These are phyloP conservation scores for Allantophomopsis lycopodina DNA, from an alignment of 2,329 filamentous ascomycete species.

Conservation along the genomic window DNA sequence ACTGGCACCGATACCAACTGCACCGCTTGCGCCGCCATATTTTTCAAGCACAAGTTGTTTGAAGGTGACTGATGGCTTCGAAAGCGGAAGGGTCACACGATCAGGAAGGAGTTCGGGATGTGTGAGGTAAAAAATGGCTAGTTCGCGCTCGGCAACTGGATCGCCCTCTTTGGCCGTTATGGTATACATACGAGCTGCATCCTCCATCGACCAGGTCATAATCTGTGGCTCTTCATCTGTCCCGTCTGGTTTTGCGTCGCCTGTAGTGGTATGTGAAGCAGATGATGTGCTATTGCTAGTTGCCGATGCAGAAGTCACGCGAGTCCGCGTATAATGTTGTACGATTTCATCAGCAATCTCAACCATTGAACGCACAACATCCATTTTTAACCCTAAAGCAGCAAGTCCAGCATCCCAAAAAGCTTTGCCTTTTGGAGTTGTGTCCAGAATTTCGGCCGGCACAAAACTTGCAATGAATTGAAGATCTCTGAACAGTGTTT, in stretches of 20 bases:
- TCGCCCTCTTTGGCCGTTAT: conserved; percentile 91
- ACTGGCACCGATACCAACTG: conserved; percentile 11
- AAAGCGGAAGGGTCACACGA: conserved; percentile 70
- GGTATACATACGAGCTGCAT: conserved; percentile 80
- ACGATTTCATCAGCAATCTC: conserved; percentile 59
- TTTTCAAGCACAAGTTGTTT: conserved; percentile 74
- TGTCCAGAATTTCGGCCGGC: conserved; percentile 43
- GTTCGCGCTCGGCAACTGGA: conserved; percentile 77
- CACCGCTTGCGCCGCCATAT: conserved; percentile 30
- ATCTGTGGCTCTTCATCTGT: conserved; percentile 12
- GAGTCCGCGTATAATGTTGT: conserved; percentile 50
- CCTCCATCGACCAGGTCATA: conserved; percentile 56
- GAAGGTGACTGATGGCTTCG: conserved; percentile 78
- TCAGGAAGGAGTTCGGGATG: conserved; percentile 72
- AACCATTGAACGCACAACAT: conserved; percentile 60
- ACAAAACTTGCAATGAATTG: conserved; percentile 57
- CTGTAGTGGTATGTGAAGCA: conserved; percentile 3
- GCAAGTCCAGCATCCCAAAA: conserved; percentile 77
- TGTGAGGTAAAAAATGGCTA: conserved; percentile 86
- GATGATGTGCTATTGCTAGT: conserved; percentile 35
- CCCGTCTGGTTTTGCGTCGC: conserved; percentile 1
- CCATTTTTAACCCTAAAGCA: conserved; percentile 77
- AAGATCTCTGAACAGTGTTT: conserved; percentile 67
- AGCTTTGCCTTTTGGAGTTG: conserved; percentile 55
- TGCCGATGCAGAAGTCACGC: conserved; percentile 23